phyloP scores from a whole-genome alignment of 257 asterid genomes.

The Jaltomata sinuosa region DNA sequence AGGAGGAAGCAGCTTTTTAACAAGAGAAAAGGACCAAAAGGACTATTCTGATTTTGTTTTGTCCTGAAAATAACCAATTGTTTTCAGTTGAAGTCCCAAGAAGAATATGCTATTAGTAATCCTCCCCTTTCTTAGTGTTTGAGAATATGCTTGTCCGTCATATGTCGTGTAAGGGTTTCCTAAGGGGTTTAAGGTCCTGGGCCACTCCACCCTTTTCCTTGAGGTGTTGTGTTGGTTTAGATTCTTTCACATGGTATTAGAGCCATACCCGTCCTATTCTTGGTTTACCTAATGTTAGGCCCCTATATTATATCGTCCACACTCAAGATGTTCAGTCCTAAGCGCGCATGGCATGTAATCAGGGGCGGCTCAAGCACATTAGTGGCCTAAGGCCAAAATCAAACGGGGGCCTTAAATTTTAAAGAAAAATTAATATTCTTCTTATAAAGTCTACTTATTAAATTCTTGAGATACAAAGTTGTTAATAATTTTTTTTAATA shows the following conservation, averaged over 20 bases:
- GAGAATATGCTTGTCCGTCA: neutral
- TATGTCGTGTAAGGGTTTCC: neutral
- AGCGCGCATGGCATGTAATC: too few relatives aligned
- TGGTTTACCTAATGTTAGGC: neutral
- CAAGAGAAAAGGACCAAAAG: neutral
- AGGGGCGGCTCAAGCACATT: too few relatives aligned
- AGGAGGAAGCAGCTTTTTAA: neutral
- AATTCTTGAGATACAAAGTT: too few relatives aligned
- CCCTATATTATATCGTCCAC: neutral
- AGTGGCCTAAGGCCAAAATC: too few relatives aligned
- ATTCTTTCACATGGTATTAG: neutral
- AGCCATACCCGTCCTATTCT: neutral
- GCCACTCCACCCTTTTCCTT: neutral
- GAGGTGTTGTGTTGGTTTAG: neutral
- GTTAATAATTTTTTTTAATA: too few relatives aligned
- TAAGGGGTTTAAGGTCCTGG: neutral
- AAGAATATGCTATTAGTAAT: neutral
- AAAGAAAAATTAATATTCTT: too few relatives aligned
- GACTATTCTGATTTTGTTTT: neutral
- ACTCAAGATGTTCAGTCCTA: too few relatives aligned
- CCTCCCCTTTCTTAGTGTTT: neutral
- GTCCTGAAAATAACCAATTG: neutral
- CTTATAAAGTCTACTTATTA: too few relatives aligned
- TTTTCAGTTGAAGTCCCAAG: neutral
- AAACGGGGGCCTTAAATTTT: too few relatives aligned